These are phyloP conservation scores for Ramicandelaber brevisporus DNA, from an alignment of 192 early-diverging fungal genomes.

Conservation along the genomic window DNA sequence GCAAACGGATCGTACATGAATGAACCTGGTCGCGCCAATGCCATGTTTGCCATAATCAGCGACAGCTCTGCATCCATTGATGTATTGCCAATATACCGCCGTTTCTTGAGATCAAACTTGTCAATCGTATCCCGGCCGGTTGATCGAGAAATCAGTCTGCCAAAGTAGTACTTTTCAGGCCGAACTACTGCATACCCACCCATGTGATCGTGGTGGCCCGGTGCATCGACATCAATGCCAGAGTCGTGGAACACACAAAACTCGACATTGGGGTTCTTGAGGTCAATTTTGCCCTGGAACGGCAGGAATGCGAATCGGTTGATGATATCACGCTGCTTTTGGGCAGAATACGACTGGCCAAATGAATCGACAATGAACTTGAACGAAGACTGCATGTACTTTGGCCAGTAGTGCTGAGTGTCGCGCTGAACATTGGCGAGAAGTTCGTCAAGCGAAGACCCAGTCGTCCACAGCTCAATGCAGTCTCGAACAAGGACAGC, in stretches of 20 bases:
- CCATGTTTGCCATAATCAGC: slow-evolving; percentile 88
- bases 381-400: slow-evolving; percentile 30
- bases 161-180: slow-evolving; percentile 29
- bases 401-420: slow-evolving; percentile 24
- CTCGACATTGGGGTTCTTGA: slow-evolving; percentile 50
- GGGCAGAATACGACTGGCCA: slow-evolving; percentile 37
- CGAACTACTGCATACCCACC: too few relatives aligned
- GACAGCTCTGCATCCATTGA: slow-evolving; percentile 97
- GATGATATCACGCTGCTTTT: slow-evolving; percentile 55
- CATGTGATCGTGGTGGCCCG: slow-evolving; percentile 6
- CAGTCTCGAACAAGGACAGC: slow-evolving; percentile 60
- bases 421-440: slow-evolving; percentile 27
- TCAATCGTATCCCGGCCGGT: slow-evolving; percentile 37
- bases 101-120: slow-evolving; percentile 85
- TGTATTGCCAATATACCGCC: slow-evolving; percentile 84
- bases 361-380: slow-evolving; percentile 54
- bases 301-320: slow-evolving; percentile 65
- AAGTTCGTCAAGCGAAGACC: slow-evolving; percentile 27
- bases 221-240: slow-evolving; percentile 17
- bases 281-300: slow-evolving; percentile 49
- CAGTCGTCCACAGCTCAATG: slow-evolving; percentile 50
- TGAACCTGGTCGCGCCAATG: slow-evolving; percentile 39
- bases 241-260: slow-evolving; percentile 64
- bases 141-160: slow-evolving; percentile 36
- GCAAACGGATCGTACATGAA: slow-evolving; percentile 92